Conservation (phyloP, 257 asterid species). For the Ilex aquifolium region DNA sequence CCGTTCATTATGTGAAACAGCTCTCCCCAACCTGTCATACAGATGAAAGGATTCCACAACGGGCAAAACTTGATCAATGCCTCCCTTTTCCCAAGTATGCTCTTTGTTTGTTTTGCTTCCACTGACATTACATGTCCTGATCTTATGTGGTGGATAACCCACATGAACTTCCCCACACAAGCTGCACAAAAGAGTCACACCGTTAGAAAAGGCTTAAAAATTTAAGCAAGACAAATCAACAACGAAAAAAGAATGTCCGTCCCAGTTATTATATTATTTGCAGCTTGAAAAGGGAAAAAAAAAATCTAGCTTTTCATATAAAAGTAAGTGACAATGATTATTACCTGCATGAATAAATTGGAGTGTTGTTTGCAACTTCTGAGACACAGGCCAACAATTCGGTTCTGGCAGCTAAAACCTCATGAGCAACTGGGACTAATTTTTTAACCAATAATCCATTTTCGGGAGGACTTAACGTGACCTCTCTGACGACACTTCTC, state of each 20-base stretch:
- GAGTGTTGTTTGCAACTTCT: constrained; percentile 28
- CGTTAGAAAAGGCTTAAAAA: background rate
- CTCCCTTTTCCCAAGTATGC: constrained; percentile 61
- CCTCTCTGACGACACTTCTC: constrained; percentile 35
- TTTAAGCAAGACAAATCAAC: too few relatives aligned
- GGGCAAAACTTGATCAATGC: constrained; percentile 43
- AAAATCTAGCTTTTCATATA: background rate
- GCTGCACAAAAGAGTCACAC: constrained; percentile 24
- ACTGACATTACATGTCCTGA: constrained; percentile 49
- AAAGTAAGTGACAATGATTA: background rate
- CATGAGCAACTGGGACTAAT: constrained; percentile 67
- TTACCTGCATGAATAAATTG: constrained; percentile 56
- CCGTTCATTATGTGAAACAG: constrained; percentile 64
- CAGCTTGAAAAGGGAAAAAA: too few relatives aligned
- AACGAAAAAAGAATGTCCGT: too few relatives aligned
- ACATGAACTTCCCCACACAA: constrained; percentile 67
- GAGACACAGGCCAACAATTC: constrained; percentile 39
- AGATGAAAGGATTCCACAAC: constrained; percentile 60
- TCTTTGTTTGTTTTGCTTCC: constrained; percentile 48
- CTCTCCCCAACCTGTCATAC: constrained; percentile 66
- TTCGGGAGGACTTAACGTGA: constrained; percentile 46
- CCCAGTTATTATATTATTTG: too few relatives aligned
- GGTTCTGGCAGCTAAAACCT: constrained; percentile 45
- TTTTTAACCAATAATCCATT: constrained; percentile 57
- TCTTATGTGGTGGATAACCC: constrained; percentile 57